phyloP scores from a whole-genome alignment of 2,329 filamentous ascomycete genomes.

The Shiraia sp. region DNA sequence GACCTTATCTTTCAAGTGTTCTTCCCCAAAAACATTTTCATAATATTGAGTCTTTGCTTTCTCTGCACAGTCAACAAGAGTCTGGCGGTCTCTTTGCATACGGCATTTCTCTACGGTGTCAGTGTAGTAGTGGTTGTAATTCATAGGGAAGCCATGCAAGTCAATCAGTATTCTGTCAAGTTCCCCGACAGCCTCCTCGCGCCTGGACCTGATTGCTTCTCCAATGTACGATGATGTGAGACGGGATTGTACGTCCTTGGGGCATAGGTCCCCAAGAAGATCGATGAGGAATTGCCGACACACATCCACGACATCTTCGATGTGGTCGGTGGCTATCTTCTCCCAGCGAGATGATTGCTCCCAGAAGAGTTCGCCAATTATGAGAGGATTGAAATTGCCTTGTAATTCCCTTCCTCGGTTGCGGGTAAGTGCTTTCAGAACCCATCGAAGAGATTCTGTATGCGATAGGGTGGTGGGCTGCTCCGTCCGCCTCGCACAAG shows the following conservation, averaged over 20 bases:
- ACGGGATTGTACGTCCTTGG: not conserved
- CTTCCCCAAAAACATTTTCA: too few species aligned
- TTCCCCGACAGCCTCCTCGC: not conserved
- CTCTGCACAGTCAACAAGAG: constrained; percentile 1
- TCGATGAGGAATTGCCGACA: not conserved
- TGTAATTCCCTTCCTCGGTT: not conserved
- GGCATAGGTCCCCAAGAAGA: not conserved
- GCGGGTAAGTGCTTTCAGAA: too few species aligned
- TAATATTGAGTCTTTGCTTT: not conserved
- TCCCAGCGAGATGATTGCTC: not conserved
- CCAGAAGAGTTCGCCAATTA: constrained; percentile 1
- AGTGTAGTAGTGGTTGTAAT: constrained; percentile 11
- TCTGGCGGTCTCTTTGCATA: not conserved
- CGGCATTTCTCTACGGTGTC: constrained; percentile 7
- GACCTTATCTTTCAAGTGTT: too few species aligned
- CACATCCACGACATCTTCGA: not conserved
- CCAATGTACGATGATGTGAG: not conserved
- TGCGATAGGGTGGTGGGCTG: too few species aligned
- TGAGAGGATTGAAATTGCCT: constrained; percentile 1
- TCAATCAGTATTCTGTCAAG: not conserved
- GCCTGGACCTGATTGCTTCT: not conserved
- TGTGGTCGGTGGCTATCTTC: not conserved
- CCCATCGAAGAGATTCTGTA: too few species aligned
- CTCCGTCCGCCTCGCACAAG: too few species aligned
- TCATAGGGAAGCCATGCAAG: constrained; percentile 4